Evolutionary conservation across 2,329 filamentous ascomycete genomes (phyloP), one percentile per base, ranked within the genome.

Genomic region (Madurella fahalii): DNA sequence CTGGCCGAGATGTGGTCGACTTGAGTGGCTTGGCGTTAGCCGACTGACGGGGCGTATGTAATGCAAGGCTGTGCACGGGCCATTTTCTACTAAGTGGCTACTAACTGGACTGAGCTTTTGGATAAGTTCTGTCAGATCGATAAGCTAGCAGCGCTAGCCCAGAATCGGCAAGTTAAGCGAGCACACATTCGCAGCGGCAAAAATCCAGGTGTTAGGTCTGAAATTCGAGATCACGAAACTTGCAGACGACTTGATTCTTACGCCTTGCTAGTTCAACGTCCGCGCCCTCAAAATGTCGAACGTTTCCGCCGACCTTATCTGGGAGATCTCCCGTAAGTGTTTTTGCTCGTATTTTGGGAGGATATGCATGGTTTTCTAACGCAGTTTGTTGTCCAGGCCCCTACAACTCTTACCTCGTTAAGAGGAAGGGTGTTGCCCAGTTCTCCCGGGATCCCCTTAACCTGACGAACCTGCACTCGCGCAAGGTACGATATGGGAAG

Each of bases 401-500:
- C 80, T 85, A 90, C 79, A 96, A 95, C 80, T 78, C 90, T 73
- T 96, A 81, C 84, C 86, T 96, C 73, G 89, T 93, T 74, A 96
- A 96, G 87, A 88, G 90, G 79, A 86, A 84, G 72, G 81, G 89
- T 71, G 88, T 89, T 74, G 80, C 88, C 67, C 88, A 89, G 77
- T 91, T 99, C 83, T 97, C 93, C 67, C 88, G 89, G 68, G 93
- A 97, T 74, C 90, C 92, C 69, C 78, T 96, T 66, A 99, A 97
- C 85, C 77, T 97, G 76, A 82, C 78, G 74, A 97, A 96, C 87
- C 80, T 86, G 77, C 87, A 95, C 82, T 86, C 83, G 68, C 88
- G 90, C 80, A 97, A 95, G 86, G 90, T 94, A 77, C 63, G 54
- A 44, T 11, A 41, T 20, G 11, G 20, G 9, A 41, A 40, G 8